Conservation (phyloP, 352 stramenopile genomes). For the Phytophthora foliorum region DNA sequence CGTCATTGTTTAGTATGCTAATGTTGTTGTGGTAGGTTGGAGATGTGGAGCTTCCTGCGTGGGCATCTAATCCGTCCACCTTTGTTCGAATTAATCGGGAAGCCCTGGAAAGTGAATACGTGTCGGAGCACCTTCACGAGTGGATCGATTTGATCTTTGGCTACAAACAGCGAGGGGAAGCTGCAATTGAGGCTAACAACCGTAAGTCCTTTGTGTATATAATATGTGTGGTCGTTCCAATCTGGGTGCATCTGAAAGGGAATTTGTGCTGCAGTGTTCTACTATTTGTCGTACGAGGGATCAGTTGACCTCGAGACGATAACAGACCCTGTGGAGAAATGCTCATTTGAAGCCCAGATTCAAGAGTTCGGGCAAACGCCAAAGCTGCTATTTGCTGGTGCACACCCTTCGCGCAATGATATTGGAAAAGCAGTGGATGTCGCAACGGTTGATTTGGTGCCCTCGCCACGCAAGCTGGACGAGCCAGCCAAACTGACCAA, state of each 20-base stretch:
- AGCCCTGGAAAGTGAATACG: constrained; percentile 81
- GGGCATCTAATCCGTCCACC: constrained; percentile 88
- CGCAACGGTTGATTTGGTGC: constrained; percentile 52
- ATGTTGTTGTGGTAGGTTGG: constrained; percentile 69
- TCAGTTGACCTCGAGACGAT: constrained; percentile 89
- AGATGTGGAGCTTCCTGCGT: constrained; percentile 96
- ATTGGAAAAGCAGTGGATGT: constrained; percentile 64
- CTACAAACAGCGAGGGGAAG: constrained; percentile 77
- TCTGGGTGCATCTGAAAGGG: background rate
- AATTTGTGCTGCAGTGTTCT: constrained; percentile 72
- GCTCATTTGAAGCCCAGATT: constrained; percentile 95
- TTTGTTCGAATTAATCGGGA: constrained; percentile 83
- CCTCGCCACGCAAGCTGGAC: constrained; percentile 45
- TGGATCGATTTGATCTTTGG: constrained; percentile 91
- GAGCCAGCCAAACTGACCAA: constrained; percentile 29
- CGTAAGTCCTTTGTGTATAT: constrained; percentile 45
- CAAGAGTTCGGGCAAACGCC: constrained; percentile 94
- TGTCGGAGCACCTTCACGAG: constrained; percentile 77
- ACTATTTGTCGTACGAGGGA: constrained; percentile 91
- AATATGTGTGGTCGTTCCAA: background rate
- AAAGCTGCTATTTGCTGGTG: constrained; percentile 74
- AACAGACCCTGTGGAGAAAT: constrained; percentile 93
- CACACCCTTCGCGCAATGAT: constrained; percentile 78
- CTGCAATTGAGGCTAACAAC: constrained; percentile 83
- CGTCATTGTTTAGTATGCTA: background rate